Percentiles rank a stretch among this genome's conserved stretches.
Evolutionary conservation across 805 yeast genomes (phyloP).

Genomic region (Candida ponderosae): DNA sequence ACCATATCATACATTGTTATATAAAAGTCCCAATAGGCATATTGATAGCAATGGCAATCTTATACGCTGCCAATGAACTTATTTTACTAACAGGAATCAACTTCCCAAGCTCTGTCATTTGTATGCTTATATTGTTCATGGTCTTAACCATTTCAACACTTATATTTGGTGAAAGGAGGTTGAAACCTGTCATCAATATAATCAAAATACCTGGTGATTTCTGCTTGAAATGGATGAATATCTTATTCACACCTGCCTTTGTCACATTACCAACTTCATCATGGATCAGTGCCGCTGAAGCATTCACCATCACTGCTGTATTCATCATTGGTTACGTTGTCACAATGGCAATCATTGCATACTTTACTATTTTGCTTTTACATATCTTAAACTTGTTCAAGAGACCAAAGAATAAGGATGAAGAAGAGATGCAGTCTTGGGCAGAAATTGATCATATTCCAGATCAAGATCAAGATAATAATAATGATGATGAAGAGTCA

Average conservation of each 20-base stretch:
- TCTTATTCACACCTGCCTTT: constrained; percentile 73
- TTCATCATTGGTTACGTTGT: constrained; percentile 58
- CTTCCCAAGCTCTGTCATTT: constrained; percentile 66
- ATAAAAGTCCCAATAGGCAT: constrained; percentile 18
- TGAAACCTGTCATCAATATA: constrained; percentile 17
- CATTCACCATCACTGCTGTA: constrained; percentile 66
- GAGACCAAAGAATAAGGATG: constrained; percentile 13
- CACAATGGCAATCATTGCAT: constrained; percentile 42
- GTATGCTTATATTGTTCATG: constrained; percentile 54
- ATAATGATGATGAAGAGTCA: constrained; percentile 8
- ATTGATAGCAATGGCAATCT: constrained; percentile 10
- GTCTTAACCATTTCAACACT: constrained; percentile 31
- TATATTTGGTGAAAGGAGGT: constrained; percentile 27
- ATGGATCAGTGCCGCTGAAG: constrained; percentile 60
- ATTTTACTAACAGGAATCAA: constrained; percentile 25
- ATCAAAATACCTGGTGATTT: constrained; percentile 63
- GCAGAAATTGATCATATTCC: neutral
- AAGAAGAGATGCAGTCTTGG: constrained; percentile 14
- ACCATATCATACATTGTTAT: constrained; percentile 14
- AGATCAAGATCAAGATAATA: neutral
- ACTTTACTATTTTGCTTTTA: constrained; percentile 37
- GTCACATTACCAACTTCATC: constrained; percentile 61
- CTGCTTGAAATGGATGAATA: constrained; percentile 68
- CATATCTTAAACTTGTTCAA: constrained; percentile 1
- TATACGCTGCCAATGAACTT: constrained; percentile 20